These are phyloP conservation scores for Fraxinus sp. DNA, from an alignment of 305 asterid genomes.

Conservation along the genomic window DNA sequence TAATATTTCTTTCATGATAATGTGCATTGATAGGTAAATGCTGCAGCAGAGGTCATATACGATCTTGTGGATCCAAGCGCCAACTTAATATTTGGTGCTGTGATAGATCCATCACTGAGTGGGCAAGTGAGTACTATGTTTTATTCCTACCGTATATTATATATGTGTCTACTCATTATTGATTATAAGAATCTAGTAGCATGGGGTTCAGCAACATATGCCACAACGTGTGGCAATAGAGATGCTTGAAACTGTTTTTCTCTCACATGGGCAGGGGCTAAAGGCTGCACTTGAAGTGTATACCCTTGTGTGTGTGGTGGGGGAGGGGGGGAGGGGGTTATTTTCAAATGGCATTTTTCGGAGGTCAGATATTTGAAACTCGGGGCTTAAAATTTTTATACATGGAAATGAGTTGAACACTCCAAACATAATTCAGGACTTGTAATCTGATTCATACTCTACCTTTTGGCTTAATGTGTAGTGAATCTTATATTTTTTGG, in stretches of 20 bases:
- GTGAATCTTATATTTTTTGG: background rate
- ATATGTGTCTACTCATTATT: background rate
- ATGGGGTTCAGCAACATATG: background rate
- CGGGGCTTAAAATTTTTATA: background rate
- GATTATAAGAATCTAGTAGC: background rate
- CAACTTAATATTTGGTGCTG: slow-evolving; percentile 95
- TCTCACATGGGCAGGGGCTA: background rate
- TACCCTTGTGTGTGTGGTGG: background rate
- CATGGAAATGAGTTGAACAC: background rate
- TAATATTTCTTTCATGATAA: slow-evolving; percentile 12
- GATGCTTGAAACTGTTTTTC: background rate
- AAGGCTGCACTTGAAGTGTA: background rate
- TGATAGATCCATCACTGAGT: slow-evolving; percentile 76
- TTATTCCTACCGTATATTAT: background rate
- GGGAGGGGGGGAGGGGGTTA: background rate
- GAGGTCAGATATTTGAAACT: background rate
- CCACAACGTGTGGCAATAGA: background rate
- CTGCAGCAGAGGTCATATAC: slow-evolving; percentile 97
- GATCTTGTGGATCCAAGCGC: slow-evolving; percentile 98
- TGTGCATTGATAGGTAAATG: slow-evolving; percentile 62
- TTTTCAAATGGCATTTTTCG: background rate
- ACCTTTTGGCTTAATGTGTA: background rate
- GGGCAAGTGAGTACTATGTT: slow-evolving; percentile 75
- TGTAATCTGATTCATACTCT: background rate
- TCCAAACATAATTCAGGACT: background rate